Percentiles rank a stretch among this genome's conserved stretches.
Conservation (phyloP, 2,329 filamentous ascomycete genomes). For the Phoma sp. region DNA sequence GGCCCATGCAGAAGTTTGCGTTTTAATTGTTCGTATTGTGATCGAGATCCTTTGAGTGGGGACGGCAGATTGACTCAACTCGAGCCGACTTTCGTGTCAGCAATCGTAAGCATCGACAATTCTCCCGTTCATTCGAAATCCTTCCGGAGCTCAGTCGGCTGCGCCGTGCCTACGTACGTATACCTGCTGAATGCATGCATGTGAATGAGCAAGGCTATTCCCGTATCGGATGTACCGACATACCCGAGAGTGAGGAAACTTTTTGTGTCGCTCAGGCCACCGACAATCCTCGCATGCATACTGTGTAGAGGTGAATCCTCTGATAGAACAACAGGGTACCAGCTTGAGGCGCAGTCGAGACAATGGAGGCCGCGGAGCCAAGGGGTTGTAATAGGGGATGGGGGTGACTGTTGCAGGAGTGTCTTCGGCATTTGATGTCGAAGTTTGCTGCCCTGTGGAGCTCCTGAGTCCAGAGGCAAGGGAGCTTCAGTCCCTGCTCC, state of each 20-base stretch:
- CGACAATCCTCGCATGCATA: background rate
- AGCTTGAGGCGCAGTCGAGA: background rate
- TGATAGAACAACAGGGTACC: background rate
- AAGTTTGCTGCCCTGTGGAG: too few species aligned
- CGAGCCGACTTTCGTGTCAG: background rate
- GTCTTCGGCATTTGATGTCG: too few species aligned
- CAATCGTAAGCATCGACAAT: background rate
- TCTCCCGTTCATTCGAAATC: background rate
- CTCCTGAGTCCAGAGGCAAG: too few species aligned
- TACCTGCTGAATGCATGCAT: background rate
- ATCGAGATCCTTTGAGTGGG: conserved; percentile 5
- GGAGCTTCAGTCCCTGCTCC: too few species aligned
- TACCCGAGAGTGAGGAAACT: conserved; percentile 6
- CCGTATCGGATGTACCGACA: conserved; percentile 2
- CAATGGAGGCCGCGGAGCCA: too few species aligned
- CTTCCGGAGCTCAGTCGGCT: background rate
- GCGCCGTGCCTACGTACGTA: background rate
- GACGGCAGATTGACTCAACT: conserved; percentile 3
- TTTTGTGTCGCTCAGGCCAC: conserved; percentile 7
- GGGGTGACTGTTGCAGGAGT: too few species aligned
- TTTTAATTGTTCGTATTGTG: background rate
- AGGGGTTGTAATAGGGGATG: too few species aligned
- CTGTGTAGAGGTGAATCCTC: too few species aligned
- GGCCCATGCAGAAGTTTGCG: background rate
- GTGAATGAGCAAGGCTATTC: conserved; percentile 3